Evolutionary conservation across 2,329 filamentous ascomycete species (phyloP).

Genomic region (Microcyclospora tardicrescens): DNA sequence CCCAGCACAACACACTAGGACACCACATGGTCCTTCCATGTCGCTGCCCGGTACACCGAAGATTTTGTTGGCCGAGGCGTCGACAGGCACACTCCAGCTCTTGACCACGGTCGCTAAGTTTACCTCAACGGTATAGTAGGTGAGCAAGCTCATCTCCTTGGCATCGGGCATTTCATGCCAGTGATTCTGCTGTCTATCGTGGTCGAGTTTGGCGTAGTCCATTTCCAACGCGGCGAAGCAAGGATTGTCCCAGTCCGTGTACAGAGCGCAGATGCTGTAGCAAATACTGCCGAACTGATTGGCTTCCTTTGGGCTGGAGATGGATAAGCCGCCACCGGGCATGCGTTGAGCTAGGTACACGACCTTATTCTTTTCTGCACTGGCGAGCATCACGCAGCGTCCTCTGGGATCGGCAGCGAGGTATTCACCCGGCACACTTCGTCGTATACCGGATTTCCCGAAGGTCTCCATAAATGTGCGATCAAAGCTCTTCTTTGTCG

Average conservation of each 20-base stretch:
- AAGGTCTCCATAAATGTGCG: slow-evolving; percentile 93
- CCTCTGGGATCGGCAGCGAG: slow-evolving; percentile 92
- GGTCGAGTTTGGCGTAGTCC: slow-evolving; percentile 82
- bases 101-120: slow-evolving; percentile 94
- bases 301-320: slow-evolving; percentile 91
- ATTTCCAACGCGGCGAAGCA: slow-evolving; percentile 92
- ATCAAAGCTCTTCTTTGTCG: slow-evolving; percentile 73
- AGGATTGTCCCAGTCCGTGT: slow-evolving; percentile 94
- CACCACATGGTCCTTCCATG: slow-evolving; percentile 83
- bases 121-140: slow-evolving; percentile 95
- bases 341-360: slow-evolving; percentile 97
- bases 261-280: slow-evolving; percentile 73
- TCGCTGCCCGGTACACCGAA: slow-evolving; percentile 89
- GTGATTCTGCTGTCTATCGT: slow-evolving; percentile 56
- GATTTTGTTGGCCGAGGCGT: slow-evolving; percentile 74
- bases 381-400: slow-evolving; percentile 84
- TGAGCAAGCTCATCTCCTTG: slow-evolving; percentile 35
- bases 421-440: slow-evolving; percentile 91
- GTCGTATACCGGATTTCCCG: slow-evolving; percentile 87
- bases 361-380: slow-evolving; percentile 97
- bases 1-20: slow-evolving; percentile 87
- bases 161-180: too few species aligned
- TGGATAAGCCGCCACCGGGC: slow-evolving; percentile 84
- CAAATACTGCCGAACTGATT: slow-evolving; percentile 88
- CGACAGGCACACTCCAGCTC: slow-evolving; percentile 90